A percentile compares a stretch with the other conserved stretches of the same genome.
phyloP scores from a whole-genome alignment of 768 basidiomycete species.

The Russula griseocarnosa region DNA sequence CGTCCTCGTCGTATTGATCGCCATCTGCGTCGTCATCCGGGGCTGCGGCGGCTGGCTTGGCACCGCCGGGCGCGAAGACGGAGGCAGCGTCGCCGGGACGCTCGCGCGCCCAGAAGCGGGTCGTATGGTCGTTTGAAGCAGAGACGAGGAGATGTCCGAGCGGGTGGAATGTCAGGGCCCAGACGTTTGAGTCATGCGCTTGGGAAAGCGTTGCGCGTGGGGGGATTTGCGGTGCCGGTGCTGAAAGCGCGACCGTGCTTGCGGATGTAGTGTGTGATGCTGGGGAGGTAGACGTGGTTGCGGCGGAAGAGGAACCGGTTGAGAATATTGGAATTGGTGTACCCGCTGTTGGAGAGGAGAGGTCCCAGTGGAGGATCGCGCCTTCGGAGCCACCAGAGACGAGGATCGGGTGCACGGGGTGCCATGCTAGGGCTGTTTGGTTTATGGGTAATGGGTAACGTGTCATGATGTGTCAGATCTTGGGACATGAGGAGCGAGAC shows the following conservation, averaged over 20 bases:
- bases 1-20: constrained; percentile 54
- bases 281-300: background rate
- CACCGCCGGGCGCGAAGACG: constrained; percentile 75
- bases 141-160: constrained; percentile 91
- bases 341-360: constrained; percentile 55
- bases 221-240: constrained; percentile 32
- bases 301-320: background rate
- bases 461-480: background rate
- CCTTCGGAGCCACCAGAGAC: constrained; percentile 95
- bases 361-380: constrained; percentile 90
- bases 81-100: constrained; percentile 78
- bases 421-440: constrained; percentile 82
- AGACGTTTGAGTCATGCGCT: constrained; percentile 97
- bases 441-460: background rate
- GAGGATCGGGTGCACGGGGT: constrained; percentile 88
- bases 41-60: constrained; percentile 77
- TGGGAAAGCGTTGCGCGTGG: constrained; percentile 87
- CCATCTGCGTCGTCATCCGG: constrained; percentile 47
- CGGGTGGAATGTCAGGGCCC: constrained; percentile 93
- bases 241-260: background rate
- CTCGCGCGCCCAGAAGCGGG: constrained; percentile 96
- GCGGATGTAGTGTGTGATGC: background rate
- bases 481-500: background rate
- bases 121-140: constrained; percentile 97
- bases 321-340: constrained; percentile 38